Conservation (phyloP, 805 yeast species). For the Priceomyces fermenticarens region DNA sequence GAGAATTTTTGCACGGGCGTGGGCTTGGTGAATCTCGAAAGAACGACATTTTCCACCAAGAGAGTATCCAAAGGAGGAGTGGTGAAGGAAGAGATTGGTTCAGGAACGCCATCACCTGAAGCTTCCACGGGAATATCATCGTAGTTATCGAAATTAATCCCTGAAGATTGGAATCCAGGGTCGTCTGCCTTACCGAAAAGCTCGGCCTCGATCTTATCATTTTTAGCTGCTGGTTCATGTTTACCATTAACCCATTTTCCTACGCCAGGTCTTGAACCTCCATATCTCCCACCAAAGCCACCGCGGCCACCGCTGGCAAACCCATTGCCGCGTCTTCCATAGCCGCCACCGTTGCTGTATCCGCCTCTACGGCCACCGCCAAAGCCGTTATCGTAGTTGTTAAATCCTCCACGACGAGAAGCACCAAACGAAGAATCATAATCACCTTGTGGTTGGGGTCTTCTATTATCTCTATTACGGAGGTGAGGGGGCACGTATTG, state of each 20-base stretch:
- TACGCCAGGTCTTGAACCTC: conserved; percentile 47
- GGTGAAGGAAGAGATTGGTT: conserved; percentile 82
- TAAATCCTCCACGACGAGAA: conserved; percentile 20
- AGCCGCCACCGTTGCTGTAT: conserved; percentile 18
- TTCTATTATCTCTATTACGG: conserved; percentile 24
- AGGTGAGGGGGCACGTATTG: conserved; percentile 60
- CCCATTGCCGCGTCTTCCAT: conserved; percentile 20
- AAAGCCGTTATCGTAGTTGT: conserved; percentile 24
- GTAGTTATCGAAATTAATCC: conserved; percentile 97
- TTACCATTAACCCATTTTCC: conserved; percentile 87
- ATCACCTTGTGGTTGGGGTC: conserved; percentile 5
- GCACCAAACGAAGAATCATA: conserved; percentile 11
- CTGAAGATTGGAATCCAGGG: conserved; percentile 80
- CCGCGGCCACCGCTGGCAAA: conserved; percentile 20
- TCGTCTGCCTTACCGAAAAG: conserved; percentile 81
- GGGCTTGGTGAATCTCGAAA: conserved; percentile 91
- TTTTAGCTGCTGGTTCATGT: conserved; percentile 77
- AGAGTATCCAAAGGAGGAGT: conserved; percentile 88
- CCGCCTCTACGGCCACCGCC: conserved; percentile 18
- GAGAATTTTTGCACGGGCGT: conserved; percentile 96
- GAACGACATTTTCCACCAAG: conserved; percentile 79
- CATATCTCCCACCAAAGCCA: conserved; percentile 25
- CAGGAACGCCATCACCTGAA: conserved; percentile 91
- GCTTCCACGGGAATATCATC: conserved; percentile 99
- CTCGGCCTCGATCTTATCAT: conserved; percentile 69